phyloP scores from a whole-genome alignment of 140 eudicot genomes.

The Anethum foeniculum region DNA sequence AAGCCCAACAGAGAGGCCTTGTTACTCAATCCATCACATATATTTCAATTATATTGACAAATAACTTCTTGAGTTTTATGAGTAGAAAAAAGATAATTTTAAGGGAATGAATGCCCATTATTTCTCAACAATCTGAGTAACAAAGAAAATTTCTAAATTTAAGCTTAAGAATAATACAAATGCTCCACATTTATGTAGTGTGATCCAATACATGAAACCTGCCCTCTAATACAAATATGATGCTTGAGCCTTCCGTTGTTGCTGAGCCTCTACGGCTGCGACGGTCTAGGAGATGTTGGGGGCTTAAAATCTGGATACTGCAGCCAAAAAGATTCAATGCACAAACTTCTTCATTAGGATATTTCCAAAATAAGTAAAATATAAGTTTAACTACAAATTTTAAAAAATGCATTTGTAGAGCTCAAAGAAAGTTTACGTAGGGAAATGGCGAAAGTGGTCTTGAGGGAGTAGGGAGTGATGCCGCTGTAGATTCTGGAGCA shows the following conservation, averaged over 20 bases:
- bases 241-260: conserved; percentile 5
- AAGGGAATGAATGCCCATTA: not conserved
- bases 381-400: too few species aligned
- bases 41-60: not conserved
- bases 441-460: conserved; percentile 90
- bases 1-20: too few species aligned
- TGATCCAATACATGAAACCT: conserved; percentile 4
- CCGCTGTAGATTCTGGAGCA: conserved; percentile 47
- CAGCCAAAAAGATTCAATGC: conserved; percentile 18
- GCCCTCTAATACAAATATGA: conserved; percentile 16
- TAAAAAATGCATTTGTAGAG: not conserved
- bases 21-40: too few species aligned
- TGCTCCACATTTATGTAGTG: conserved; percentile 5
- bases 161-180: not conserved
- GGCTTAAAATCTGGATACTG: conserved; percentile 84
- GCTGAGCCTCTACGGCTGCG: conserved; percentile 48
- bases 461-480: conserved; percentile 34
- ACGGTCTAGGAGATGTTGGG: conserved; percentile 74
- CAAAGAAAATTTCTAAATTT: not conserved
- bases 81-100: not conserved
- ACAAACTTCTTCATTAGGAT: not conserved
- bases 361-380: not conserved
- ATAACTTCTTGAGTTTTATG: not conserved
- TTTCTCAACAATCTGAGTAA: not conserved
- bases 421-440: conserved; percentile 36